Conservation (phyloP, 805 yeast species). For the Saturnispora zaruensis region DNA sequence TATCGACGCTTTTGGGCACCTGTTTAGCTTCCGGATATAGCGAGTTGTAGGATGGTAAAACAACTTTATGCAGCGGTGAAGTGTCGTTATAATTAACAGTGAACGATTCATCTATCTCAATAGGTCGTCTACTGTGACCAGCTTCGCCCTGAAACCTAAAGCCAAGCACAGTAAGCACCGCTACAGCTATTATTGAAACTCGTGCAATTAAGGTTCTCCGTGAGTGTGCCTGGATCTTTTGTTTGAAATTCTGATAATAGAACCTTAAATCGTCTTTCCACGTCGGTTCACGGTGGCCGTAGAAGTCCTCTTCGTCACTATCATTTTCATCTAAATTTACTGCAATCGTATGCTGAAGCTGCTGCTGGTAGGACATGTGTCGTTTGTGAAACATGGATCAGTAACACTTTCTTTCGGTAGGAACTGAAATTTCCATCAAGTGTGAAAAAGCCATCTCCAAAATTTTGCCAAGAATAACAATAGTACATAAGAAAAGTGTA, state of each 20-base stretch:
- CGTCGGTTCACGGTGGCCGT: neutral
- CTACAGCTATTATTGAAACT: neutral
- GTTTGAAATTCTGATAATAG: neutral
- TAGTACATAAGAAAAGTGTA: neutral
- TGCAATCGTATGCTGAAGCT: neutral
- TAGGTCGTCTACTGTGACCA: neutral
- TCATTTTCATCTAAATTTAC: neutral
- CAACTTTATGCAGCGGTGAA: slow-evolving; percentile 11
- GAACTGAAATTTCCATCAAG: neutral
- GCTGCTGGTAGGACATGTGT: neutral
- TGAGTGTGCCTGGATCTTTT: neutral
- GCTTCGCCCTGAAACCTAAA: neutral
- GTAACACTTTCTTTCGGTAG: neutral
- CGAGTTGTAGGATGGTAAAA: slow-evolving; percentile 9
- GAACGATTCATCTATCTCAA: neutral
- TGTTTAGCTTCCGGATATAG: slow-evolving; percentile 7
- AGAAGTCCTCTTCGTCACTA: slow-evolving; percentile 1
- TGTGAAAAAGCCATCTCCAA: neutral
- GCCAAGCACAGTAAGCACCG: neutral
- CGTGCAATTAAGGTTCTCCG: neutral
- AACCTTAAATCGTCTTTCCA: slow-evolving; percentile 7
- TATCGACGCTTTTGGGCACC: neutral
- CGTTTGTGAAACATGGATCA: slow-evolving; percentile 3
- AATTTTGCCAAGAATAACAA: neutral
- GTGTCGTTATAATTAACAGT: slow-evolving; percentile 1